Base-by-base conservation (phyloP, 2,329 filamentous ascomycete species). In the Camillea tinctor region DNA sequence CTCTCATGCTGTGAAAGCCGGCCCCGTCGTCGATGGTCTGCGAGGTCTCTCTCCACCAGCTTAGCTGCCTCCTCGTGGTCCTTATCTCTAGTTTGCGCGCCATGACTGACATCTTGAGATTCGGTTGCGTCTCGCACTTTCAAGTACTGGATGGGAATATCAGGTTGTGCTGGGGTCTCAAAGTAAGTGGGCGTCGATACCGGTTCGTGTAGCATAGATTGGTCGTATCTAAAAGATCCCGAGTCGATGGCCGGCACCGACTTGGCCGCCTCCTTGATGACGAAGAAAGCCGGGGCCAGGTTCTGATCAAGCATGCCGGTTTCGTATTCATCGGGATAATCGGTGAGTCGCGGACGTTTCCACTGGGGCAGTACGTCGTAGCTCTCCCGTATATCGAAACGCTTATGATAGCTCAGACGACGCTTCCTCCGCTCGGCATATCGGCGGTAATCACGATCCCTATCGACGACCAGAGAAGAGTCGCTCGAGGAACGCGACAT, bases 1-100 rank as follows among this genome's bases (percentile, higher is more conserved):
- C 84, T 80, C 62, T 82, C 82, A 58, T 84, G 81, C 55, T 81
- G 81, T 22, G 83, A 83, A 63, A 83, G 75, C 13, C 77, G 76
- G 58, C 74, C 75, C 51, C 79, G 76, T 21, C 80, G 78, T 19
- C 76, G 76, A 62, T 78, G 77, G 57, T 70, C 75, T 48, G 75
- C 72, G 54, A 85, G 73, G 61, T 85, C 79, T 20, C 75, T 72
- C 51, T 76, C 75, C 9, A 86, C 84, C n/a, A 79, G 69, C 54
- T 73, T 72, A 2, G 82, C 81, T 1, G 84, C 84, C 20, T 76
- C 73, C 4, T 77, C 72, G 64, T 87, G 84, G 21, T 76, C 72
- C 3, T 74, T 70, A 64, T 86, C 84, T 52, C 77, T 75, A 17
- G 79, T 66, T 15, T 80, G 71, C 22, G 73, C 71, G n/a, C 71